Percentiles rank a stretch among this genome's conserved stretches.
Evolutionary conservation across 768 basidiomycete species (phyloP).

Genomic region (Podaxis carcinomalis): DNA sequence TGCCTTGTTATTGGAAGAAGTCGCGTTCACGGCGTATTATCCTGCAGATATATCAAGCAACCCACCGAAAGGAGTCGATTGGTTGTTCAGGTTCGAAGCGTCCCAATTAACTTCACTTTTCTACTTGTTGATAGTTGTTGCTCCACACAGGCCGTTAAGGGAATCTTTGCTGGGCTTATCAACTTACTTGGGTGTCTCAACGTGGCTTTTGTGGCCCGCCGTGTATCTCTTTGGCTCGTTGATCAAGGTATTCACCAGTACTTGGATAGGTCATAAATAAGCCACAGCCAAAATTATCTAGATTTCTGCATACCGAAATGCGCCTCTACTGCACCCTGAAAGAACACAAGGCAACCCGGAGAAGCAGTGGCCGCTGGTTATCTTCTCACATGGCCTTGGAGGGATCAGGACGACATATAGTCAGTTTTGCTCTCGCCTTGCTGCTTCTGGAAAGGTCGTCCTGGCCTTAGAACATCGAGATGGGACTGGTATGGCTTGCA

Average conservation of each 20-base stretch:
- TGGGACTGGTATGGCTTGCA: conserved; percentile 60
- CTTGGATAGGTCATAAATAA: neutral
- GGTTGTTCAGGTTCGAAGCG: conserved; percentile 50
- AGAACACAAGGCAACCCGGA: neutral
- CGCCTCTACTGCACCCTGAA: conserved; percentile 43
- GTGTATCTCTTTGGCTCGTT: conserved; percentile 47
- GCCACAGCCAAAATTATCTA: conserved; percentile 18
- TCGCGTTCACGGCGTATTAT: conserved; percentile 63
- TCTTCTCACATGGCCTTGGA: conserved; percentile 84
- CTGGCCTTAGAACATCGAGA: conserved; percentile 83
- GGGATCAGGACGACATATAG: conserved; percentile 73
- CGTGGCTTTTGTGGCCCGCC: conserved; percentile 45
- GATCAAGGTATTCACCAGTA: conserved; percentile 33
- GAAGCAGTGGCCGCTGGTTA: conserved; percentile 67
- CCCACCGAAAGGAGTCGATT: conserved; percentile 40
- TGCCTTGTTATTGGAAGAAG: conserved; percentile 55
- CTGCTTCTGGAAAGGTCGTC: conserved; percentile 77
- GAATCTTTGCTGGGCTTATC: conserved; percentile 45
- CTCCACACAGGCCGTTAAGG: conserved; percentile 33
- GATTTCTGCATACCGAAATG: conserved; percentile 57
- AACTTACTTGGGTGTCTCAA: conserved; percentile 41
- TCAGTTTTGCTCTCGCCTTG: conserved; percentile 68
- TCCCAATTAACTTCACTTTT: neutral
- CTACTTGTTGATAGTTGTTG: neutral
- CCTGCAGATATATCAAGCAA: conserved; percentile 40